Evolutionary conservation across 2,329 filamentous ascomycete genomes (phyloP), one percentile per base, ranked within the genome.

Genomic region (Penicillium crustosum): DNA sequence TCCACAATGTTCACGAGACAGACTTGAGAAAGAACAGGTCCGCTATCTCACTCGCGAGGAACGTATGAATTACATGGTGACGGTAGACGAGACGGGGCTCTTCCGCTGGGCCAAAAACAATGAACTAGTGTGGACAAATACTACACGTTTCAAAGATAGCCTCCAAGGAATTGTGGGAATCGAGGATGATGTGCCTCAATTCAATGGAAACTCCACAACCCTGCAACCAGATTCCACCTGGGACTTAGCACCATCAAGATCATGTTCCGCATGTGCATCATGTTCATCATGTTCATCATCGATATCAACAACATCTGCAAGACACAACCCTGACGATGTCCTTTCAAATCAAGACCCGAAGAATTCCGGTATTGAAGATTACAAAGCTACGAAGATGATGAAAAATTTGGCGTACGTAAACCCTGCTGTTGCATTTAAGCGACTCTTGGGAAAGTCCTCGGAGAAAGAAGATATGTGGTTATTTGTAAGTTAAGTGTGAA

Each of bases 381-480:
- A 89, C 49, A 82, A 89, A 62, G 74, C 85, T 5, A 82, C 83
- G 0, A 86, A 83, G 58, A 86, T 87, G 0, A 62, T 83, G 29
- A 12, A 31, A 41, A 89, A 86, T 61, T 70, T 88, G 55, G 84
- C 83, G 48, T 86, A 91, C 67, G 79, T 92, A 3, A 89, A 85
- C 6, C 85, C 89, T 1, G 85, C 88, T 0, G 87, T 88, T 0
- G 82, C 96, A 4, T 84, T 93, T 71, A 91, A 94, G 73, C 89
- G 89, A 62, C 80, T 96, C 6, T 81, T 94, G 17, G 85, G 90
- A 9, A 73, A 68, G 59, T 89, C 90, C 62, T 87, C 89, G 0
- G 89, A 92, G 39, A 89, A 87, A 73, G 91, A 91, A 61, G 93
- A 93, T 68, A 94, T 90, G 5, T 96, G 93, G 93, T 95, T 96